A percentile compares a stretch with the other conserved stretches of the same genome.
These are phyloP conservation scores for Monosporascus sp. DNA, from an alignment of 2,329 filamentous ascomycete genomes.

Conservation along the genomic window DNA sequence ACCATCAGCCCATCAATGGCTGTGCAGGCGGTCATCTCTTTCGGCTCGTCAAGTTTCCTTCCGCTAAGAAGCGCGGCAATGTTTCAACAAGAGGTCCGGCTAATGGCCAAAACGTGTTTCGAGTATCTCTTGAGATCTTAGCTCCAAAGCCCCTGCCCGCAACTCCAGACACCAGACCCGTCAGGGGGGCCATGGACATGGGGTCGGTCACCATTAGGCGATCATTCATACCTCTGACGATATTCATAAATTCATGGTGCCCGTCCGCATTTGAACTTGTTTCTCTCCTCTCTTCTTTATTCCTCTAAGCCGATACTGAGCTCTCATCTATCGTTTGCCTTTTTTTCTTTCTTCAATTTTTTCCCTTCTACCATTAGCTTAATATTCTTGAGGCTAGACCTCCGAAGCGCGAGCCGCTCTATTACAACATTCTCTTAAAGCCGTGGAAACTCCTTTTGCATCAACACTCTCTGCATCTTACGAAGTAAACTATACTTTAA, in stretches of 20 bases:
- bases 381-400: conserved; percentile 43
- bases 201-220: conserved; percentile 28
- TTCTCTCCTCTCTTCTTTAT: conserved; percentile 25
- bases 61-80: conserved; percentile 5
- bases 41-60: conserved; percentile 15
- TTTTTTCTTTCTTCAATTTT: conserved; percentile 19
- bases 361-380: conserved; percentile 9
- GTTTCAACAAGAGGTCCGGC: conserved; percentile 12
- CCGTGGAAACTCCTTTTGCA: conserved; percentile 19
- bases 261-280: conserved; percentile 17
- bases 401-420: conserved; percentile 44
- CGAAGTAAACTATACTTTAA: conserved; percentile 9
- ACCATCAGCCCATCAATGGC: neutral
- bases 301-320: conserved; percentile 14
- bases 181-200: conserved; percentile 13
- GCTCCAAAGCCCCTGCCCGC: conserved; percentile 13
- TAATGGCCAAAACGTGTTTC: conserved; percentile 28
- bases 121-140: conserved; percentile 19
- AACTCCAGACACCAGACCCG: conserved; percentile 12
- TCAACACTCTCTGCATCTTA: conserved; percentile 9
- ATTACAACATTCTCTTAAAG: conserved; percentile 24
- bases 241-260: conserved; percentile 39
- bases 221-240: conserved; percentile 29
- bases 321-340: conserved; percentile 21
- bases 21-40: conserved; percentile 2